Conservation (phyloP, 768 basidiomycete genomes). For the Psilocybe cubensis region DNA sequence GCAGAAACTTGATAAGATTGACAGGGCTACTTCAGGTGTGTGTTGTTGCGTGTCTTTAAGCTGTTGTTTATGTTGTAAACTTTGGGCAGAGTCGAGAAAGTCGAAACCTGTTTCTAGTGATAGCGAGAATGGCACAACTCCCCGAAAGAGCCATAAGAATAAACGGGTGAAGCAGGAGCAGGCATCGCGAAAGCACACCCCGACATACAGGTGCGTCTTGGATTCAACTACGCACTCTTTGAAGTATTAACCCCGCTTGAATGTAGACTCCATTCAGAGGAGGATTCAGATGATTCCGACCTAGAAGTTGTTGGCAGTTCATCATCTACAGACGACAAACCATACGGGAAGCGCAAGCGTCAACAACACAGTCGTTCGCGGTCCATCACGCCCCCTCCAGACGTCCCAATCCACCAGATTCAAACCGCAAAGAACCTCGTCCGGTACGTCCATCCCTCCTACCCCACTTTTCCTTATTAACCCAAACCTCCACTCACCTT, state of each 20-base stretch:
- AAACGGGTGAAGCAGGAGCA: conserved; percentile 40
- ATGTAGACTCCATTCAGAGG: conserved; percentile 42
- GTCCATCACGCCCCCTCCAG: conserved; percentile 80
- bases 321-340: conserved; percentile 33
- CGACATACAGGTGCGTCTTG: conserved; percentile 40
- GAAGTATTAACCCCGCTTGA: background rate
- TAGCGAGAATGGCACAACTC: conserved; percentile 33
- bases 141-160: conserved; percentile 32
- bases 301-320: conserved; percentile 33
- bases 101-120: conserved; percentile 18
- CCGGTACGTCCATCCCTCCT: conserved; percentile 43
- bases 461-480: background rate
- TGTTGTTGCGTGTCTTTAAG: background rate
- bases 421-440: conserved; percentile 62
- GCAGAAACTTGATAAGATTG: conserved; percentile 59
- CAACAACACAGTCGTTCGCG: conserved; percentile 62
- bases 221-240: background rate
- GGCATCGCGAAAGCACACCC: conserved; percentile 37
- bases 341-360: conserved; percentile 42
- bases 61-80: background rate
- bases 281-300: conserved; percentile 48
- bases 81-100: conserved; percentile 17
- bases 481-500: background rate
- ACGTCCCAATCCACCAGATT: conserved; percentile 54
- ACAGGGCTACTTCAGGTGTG: conserved; percentile 48